phyloP scores from a whole-genome alignment of 192 early-diverging fungal genomes.

The Backusella sp. region DNA sequence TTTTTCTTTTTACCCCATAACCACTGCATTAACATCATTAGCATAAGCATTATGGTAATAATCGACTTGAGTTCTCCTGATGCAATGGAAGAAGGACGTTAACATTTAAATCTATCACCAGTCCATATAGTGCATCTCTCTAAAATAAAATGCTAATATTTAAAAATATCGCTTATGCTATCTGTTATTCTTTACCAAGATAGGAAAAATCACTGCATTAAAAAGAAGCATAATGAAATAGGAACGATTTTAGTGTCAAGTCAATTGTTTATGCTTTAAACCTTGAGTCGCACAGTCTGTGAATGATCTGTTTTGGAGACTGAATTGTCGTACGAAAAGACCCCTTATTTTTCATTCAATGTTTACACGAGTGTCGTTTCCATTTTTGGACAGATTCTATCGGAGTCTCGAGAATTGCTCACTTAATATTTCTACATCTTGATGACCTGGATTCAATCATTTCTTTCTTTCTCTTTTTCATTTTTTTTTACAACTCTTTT shows the following conservation, averaged over 20 bases:
- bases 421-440: background rate
- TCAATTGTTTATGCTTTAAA: background rate
- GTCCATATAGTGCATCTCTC: constrained; percentile 15
- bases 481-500: background rate
- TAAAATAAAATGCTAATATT: background rate
- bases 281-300: background rate
- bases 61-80: constrained; percentile 32
- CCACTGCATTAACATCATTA: constrained; percentile 22
- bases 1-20: constrained; percentile 23
- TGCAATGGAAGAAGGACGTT: constrained; percentile 11
- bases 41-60: constrained; percentile 30
- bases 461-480: constrained; percentile 7
- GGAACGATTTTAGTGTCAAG: background rate
- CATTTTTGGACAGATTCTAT: background rate
- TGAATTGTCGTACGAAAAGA: background rate
- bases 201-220: constrained; percentile 25
- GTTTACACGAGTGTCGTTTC: background rate
- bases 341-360: background rate
- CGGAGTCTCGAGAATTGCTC: constrained; percentile 3
- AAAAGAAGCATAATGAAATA: background rate
- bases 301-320: constrained; percentile 3
- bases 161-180: background rate
- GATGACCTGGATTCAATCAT: background rate
- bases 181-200: constrained; percentile 9
- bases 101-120: constrained; percentile 25